phyloP scores from a whole-genome alignment of 306 rosid genomes.

The Luffa acutangula region DNA sequence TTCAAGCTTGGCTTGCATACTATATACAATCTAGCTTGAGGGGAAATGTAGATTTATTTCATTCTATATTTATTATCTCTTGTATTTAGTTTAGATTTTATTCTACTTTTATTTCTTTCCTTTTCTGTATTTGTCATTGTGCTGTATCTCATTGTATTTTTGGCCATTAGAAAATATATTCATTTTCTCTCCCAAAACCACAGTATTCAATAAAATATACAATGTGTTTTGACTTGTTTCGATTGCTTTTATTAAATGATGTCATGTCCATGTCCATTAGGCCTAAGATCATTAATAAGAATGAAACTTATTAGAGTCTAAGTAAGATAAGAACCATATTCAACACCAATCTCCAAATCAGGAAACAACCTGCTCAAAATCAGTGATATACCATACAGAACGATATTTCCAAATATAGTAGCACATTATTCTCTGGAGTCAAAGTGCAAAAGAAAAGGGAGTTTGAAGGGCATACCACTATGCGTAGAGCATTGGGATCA shows the following conservation, averaged over 20 bases:
- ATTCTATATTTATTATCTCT: too few species aligned
- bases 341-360: neutral
- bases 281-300: neutral
- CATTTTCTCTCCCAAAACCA: too few species aligned
- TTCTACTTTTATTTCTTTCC: too few species aligned
- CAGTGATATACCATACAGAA: neutral
- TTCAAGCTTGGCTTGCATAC: too few species aligned
- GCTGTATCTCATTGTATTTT: too few species aligned
- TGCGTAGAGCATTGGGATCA: slow-evolving; percentile 93
- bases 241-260: neutral
- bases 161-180: too few species aligned
- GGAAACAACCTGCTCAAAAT: neutral
- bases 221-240: neutral
- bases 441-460: slow-evolving; percentile 1
- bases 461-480: slow-evolving; percentile 58
- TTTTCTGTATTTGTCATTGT: too few species aligned
- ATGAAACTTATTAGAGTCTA: neutral
- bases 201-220: neutral
- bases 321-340: neutral
- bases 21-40: too few species aligned
- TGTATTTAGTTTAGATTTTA: too few species aligned
- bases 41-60: too few species aligned
- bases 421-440: neutral
- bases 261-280: neutral
- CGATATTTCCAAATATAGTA: neutral